Conservation (phyloP, 2,329 filamentous ascomycete species). For the Metarhizium album region DNA sequence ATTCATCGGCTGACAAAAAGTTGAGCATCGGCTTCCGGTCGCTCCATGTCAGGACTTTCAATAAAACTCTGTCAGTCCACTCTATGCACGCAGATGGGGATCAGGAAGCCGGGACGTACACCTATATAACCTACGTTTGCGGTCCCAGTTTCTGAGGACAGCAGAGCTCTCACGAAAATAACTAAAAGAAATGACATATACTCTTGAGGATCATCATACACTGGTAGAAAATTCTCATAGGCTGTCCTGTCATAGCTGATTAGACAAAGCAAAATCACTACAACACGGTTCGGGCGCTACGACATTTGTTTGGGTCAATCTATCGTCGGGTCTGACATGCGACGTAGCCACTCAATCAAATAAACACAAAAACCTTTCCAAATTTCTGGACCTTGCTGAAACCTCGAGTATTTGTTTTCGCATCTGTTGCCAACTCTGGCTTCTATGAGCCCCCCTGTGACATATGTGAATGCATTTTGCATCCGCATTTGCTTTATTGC, state of each 20-base stretch:
- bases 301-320: not conserved
- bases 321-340: not conserved
- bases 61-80: not conserved
- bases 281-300: no score
- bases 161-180: no score
- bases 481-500: not conserved
- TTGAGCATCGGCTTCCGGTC: conserved; percentile 8
- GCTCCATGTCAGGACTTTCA: not conserved
- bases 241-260: no score
- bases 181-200: no score
- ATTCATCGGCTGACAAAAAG: conserved; percentile 60
- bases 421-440: not conserved
- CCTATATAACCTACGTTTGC: no score
- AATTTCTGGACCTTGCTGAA: not conserved
- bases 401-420: not conserved
- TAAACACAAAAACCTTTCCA: no score
- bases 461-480: not conserved
- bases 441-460: not conserved
- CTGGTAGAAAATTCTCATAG: no score
- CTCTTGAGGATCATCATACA: no score
- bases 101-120: not conserved
- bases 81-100: not conserved
- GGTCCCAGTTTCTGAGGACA: no score
- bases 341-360: not conserved
- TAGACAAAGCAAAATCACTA: no score